phyloP scores from a whole-genome alignment of 805 yeast species.

The Dipodascus geniculatus region DNA sequence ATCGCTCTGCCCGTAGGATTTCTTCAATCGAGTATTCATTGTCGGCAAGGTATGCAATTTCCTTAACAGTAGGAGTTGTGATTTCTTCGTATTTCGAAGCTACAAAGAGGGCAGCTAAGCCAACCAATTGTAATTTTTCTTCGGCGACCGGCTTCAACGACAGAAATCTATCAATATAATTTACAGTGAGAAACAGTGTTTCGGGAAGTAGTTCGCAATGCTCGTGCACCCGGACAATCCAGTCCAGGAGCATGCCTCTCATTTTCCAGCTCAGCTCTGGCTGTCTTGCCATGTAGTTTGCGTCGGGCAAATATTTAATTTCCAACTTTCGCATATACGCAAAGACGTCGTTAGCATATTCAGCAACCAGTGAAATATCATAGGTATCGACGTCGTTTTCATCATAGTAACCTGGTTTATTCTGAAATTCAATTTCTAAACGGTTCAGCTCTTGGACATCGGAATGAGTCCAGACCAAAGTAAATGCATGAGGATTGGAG shows the following conservation, averaged over 20 bases:
- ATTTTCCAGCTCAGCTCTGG: slow-evolving; percentile 86
- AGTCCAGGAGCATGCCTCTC: slow-evolving; percentile 77
- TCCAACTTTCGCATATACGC: slow-evolving; percentile 73
- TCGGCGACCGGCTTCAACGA: slow-evolving; percentile 68
- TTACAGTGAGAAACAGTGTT: slow-evolving; percentile 75
- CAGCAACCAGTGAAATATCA: slow-evolving; percentile 73
- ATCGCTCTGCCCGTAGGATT: slow-evolving; percentile 77
- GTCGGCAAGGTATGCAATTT: slow-evolving; percentile 87
- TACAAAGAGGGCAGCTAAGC: slow-evolving; percentile 86
- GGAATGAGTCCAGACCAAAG: background rate
- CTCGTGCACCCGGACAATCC: slow-evolving; percentile 91
- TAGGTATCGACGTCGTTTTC: slow-evolving; percentile 31
- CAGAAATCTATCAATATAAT: slow-evolving; percentile 82
- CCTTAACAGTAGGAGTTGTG: slow-evolving; percentile 90
- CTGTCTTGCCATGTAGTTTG: slow-evolving; percentile 75
- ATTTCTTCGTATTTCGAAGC: slow-evolving; percentile 96
- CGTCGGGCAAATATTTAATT: slow-evolving; percentile 57
- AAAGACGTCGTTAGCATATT: slow-evolving; percentile 82
- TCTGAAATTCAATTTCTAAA: background rate
- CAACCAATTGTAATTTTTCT: slow-evolving; percentile 81
- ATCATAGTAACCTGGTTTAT: slow-evolving; percentile 24
- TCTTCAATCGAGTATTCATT: slow-evolving; percentile 75
- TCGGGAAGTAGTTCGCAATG: slow-evolving; percentile 84
- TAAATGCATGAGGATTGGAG: background rate
- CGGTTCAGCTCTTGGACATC: background rate